phyloP scores from a whole-genome alignment of 2,329 filamentous ascomycete species.

The Aspergillus thermomutatus region DNA sequence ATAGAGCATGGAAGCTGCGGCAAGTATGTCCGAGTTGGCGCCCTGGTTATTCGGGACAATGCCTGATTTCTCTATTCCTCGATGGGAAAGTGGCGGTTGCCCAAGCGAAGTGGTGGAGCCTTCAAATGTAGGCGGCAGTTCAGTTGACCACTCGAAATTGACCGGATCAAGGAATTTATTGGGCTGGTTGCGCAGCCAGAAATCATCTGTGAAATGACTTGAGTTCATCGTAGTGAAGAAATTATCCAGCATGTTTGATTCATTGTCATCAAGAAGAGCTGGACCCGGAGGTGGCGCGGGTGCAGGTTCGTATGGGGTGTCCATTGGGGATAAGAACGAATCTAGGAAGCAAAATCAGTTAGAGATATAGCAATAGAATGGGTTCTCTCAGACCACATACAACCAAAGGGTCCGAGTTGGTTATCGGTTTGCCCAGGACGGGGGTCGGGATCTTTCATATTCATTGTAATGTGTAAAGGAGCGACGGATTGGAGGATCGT shows the following conservation, averaged over 20 bases:
- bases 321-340: slow-evolving; percentile 32
- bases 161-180: slow-evolving; percentile 26
- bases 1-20: slow-evolving; percentile 52
- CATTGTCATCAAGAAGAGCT: slow-evolving; percentile 60
- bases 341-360: slow-evolving; percentile 18
- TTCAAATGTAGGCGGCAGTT: slow-evolving; percentile 63
- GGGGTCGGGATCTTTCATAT: slow-evolving; percentile 29
- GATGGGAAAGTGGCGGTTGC: slow-evolving; percentile 42
- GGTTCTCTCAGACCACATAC: slow-evolving; percentile 46
- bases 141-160: slow-evolving; percentile 40
- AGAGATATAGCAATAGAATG: slow-evolving; percentile 7
- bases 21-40: slow-evolving; percentile 52
- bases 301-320: slow-evolving; percentile 45
- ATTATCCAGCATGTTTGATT: slow-evolving; percentile 53
- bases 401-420: slow-evolving; percentile 62
- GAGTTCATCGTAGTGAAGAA: slow-evolving; percentile 44
- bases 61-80: slow-evolving; percentile 24
- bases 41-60: slow-evolving; percentile 22
- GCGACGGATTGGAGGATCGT: slow-evolving; percentile 1
- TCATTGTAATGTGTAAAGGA: slow-evolving; percentile 23
- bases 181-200: slow-evolving; percentile 31
- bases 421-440: slow-evolving; percentile 47
- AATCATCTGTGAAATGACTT: slow-evolving; percentile 36
- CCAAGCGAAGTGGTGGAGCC: slow-evolving; percentile 64
- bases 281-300: slow-evolving; percentile 63